Percentiles rank a stretch among this genome's conserved stretches.
phyloP scores from a whole-genome alignment of 2,329 filamentous ascomycete genomes.

The Cordyceps cicadae region DNA sequence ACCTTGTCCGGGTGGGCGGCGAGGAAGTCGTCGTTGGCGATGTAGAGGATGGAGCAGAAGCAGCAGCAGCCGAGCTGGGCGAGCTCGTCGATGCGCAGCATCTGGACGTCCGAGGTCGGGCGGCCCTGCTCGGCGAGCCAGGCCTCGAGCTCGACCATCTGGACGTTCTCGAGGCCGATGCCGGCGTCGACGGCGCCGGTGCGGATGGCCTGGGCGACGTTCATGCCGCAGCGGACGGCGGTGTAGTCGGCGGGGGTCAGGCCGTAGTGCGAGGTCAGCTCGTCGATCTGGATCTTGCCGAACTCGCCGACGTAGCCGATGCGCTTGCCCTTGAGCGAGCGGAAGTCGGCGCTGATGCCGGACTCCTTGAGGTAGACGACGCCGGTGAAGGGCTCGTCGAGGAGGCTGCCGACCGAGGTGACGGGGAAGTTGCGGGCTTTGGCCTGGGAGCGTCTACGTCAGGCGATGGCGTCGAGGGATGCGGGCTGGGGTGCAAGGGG shows the following conservation, averaged over 20 bases:
- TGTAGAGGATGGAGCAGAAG: conserved; percentile 76
- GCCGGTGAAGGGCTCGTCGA: conserved; percentile 74
- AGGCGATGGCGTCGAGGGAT: background rate
- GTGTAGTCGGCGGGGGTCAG: conserved; percentile 67
- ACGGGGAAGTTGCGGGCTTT: conserved; percentile 70
- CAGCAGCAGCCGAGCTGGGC: conserved; percentile 75
- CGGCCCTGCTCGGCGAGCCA: conserved; percentile 60
- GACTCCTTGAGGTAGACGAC: conserved; percentile 68
- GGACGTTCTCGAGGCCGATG: conserved; percentile 70
- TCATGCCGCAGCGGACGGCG: conserved; percentile 72
- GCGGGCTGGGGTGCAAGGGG: background rate
- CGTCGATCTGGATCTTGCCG: conserved; percentile 77
- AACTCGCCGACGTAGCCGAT: conserved; percentile 78
- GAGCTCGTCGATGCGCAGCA: conserved; percentile 74
- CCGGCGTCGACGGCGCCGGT: conserved; percentile 65
- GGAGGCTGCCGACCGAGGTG: conserved; percentile 62
- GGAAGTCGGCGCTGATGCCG: conserved; percentile 68
- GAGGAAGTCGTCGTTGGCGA: conserved; percentile 66
- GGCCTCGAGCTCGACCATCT: conserved; percentile 75
- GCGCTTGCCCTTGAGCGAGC: conserved; percentile 63
- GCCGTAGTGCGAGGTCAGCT: conserved; percentile 69
- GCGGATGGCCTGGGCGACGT: conserved; percentile 69
- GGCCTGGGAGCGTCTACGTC: conserved; percentile 36
- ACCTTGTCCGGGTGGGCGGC: conserved; percentile 58
- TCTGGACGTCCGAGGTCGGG: conserved; percentile 60